These are phyloP conservation scores for Goffeauzyma gilvescens DNA, from an alignment of 768 basidiomycete genomes.

Conservation along the genomic window DNA sequence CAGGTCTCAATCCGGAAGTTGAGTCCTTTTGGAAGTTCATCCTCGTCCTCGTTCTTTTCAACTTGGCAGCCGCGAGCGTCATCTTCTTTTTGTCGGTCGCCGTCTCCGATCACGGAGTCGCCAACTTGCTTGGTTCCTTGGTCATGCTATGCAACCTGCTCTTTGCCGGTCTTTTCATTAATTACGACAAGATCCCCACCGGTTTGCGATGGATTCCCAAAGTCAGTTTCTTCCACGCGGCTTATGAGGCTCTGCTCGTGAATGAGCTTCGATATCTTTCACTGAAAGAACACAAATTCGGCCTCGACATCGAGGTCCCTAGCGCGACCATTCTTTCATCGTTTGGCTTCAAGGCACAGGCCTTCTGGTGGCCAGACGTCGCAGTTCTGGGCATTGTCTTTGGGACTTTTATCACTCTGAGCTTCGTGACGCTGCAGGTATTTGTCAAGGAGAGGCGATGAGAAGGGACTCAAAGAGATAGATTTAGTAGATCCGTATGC, in stretches of 20 bases:
- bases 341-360: constrained; percentile 82
- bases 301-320: constrained; percentile 88
- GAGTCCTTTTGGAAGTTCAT: constrained; percentile 95
- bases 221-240: constrained; percentile 94
- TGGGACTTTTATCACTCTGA: constrained; percentile 51
- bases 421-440: constrained; percentile 63
- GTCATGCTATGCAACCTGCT: constrained; percentile 96
- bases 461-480: no score
- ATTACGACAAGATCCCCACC: constrained; percentile 60
- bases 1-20: constrained; percentile 81
- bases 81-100: constrained; percentile 78
- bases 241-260: constrained; percentile 90
- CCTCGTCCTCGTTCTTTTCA: constrained; percentile 86
- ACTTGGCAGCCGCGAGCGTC: constrained; percentile 81
- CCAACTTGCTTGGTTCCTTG: constrained; percentile 80
- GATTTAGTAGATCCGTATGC: no score
- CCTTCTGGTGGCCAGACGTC: constrained; percentile 99
- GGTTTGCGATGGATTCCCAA: constrained; percentile 72
- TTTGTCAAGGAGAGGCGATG: constrained; percentile 65
- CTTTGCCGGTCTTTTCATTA: constrained; percentile 89
- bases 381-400: constrained; percentile 71
- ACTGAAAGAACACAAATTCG: constrained; percentile 81
- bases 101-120: constrained; percentile 67
- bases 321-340: constrained; percentile 85
- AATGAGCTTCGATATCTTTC: constrained; percentile 89